These are phyloP conservation scores for Luzula sylvatica DNA, from an alignment of 176 grass and related monocot genomes.

Conservation along the genomic window DNA sequence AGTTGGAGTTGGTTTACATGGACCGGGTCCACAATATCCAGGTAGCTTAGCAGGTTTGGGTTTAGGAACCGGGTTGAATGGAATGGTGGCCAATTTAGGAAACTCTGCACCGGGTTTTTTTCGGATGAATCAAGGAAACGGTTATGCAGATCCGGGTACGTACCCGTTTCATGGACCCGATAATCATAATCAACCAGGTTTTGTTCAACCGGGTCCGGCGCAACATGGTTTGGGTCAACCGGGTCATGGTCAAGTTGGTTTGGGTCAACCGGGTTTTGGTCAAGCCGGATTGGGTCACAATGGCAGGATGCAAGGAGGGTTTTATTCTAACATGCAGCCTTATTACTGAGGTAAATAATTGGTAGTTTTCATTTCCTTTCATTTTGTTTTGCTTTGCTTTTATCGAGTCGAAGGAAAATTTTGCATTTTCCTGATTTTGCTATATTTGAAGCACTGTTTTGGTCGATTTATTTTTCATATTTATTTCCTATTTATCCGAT, in stretches of 20 bases:
- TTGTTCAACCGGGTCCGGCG: constrained; percentile 33
- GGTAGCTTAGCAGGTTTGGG: constrained; percentile 12
- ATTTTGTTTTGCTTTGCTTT: constrained; percentile 1
- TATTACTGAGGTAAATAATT: constrained; percentile 80
- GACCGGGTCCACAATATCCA: constrained; percentile 49
- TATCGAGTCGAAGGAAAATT: no score
- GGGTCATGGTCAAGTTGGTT: constrained; percentile 29
- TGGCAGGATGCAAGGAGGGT: constrained; percentile 38
- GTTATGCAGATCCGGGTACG: not conserved
- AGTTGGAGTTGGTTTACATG: constrained; percentile 47
- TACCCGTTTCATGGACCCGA: constrained; percentile 11
- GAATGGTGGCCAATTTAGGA: constrained; percentile 13
- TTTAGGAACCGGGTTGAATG: constrained; percentile 16
- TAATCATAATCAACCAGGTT: constrained; percentile 32
- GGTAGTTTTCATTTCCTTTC: not conserved
- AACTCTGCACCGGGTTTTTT: constrained; percentile 22
- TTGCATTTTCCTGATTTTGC: no score
- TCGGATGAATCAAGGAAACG: constrained; percentile 52
- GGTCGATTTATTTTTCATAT: no score
- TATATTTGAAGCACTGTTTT: no score
- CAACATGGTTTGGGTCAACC: constrained; percentile 30
- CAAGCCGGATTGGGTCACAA: no score
- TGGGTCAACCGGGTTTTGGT: constrained; percentile 18
- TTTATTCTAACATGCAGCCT: constrained; percentile 71
- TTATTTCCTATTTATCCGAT: no score